A percentile compares a stretch with the other conserved stretches of the same genome.
Conservation (phyloP, 1,284 basidiomycete genomes). For the Mycosarcoma maydis region DNA sequence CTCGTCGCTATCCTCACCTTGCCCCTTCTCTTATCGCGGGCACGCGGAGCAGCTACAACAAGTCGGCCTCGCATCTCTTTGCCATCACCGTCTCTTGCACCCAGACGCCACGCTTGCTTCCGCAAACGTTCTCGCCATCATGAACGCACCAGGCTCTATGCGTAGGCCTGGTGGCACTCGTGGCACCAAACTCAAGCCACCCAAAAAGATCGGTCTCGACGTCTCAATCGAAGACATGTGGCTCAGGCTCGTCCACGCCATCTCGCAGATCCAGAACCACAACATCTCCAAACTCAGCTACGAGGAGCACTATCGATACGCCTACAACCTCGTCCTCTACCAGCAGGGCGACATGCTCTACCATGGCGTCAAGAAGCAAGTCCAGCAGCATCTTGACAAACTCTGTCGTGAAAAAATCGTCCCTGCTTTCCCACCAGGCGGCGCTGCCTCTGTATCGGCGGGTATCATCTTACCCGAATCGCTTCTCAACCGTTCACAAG, state of each 20-base stretch:
- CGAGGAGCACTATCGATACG: conserved; percentile 83
- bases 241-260: conserved; percentile 80
- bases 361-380: conserved; percentile 81
- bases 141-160: conserved; percentile 49
- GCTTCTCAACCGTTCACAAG: conserved; percentile 56
- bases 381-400: conserved; percentile 82
- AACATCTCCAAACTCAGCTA: conserved; percentile 92
- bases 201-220: conserved; percentile 58
- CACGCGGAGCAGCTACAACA: too few relatives aligned
- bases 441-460: conserved; percentile 65
- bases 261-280: conserved; percentile 93
- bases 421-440: conserved; percentile 78
- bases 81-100: not conserved
- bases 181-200: conserved; percentile 46
- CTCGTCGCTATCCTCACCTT: not conserved
- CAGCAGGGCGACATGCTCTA: conserved; percentile 84
- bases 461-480: conserved; percentile 69
- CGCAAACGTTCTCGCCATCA: not conserved
- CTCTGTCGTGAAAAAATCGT: conserved; percentile 82
- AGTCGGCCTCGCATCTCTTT: not conserved
- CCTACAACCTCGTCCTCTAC: conserved; percentile 70
- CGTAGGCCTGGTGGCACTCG: conserved; percentile 38
- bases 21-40: too few relatives aligned
- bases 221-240: conserved; percentile 70
- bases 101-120: not conserved